Conservation (phyloP, 2,329 filamentous ascomycete species). For the Fusarium coffeatum region DNA sequence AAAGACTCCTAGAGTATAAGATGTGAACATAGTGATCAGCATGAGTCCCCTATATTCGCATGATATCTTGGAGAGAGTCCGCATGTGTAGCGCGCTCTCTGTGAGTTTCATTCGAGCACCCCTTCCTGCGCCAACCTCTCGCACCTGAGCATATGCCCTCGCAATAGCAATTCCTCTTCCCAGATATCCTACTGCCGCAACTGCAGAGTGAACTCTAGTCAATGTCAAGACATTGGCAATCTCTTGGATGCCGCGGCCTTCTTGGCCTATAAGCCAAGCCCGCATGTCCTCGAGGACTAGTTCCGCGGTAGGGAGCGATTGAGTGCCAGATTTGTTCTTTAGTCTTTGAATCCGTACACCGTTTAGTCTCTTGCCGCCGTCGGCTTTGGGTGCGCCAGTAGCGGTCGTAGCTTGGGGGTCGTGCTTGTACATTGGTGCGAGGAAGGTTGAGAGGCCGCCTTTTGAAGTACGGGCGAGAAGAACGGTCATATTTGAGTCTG, state of each 20-base stretch:
- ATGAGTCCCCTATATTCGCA: slow-evolving; percentile 67
- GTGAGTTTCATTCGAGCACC: slow-evolving; percentile 60
- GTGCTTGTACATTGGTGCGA: slow-evolving; percentile 69
- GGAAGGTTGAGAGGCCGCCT: slow-evolving; percentile 59
- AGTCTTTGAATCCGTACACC: slow-evolving; percentile 75
- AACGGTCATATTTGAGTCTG: slow-evolving; percentile 63
- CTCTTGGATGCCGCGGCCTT: slow-evolving; percentile 74
- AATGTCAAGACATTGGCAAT: slow-evolving; percentile 77
- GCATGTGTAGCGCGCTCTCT: slow-evolving; percentile 67
- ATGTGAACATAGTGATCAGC: slow-evolving; percentile 65
- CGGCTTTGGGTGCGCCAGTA: slow-evolving; percentile 38
- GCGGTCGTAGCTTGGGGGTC: slow-evolving; percentile 49
- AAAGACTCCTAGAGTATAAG: slow-evolving; percentile 64
- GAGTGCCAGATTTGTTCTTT: slow-evolving; percentile 79
- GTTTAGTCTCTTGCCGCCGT: slow-evolving; percentile 65
- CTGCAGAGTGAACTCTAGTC: slow-evolving; percentile 68
- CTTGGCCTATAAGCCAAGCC: slow-evolving; percentile 72
- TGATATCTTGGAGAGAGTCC: slow-evolving; percentile 67
- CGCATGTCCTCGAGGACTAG: slow-evolving; percentile 73
- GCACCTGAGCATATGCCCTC: slow-evolving; percentile 67
- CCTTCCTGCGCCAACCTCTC: slow-evolving; percentile 61
- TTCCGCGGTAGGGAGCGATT: slow-evolving; percentile 77
- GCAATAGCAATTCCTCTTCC: slow-evolving; percentile 68
- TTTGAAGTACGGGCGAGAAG: slow-evolving; percentile 68
- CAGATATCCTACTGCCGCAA: slow-evolving; percentile 64